A percentile compares a stretch with the other conserved stretches of the same genome.
Evolutionary conservation across 2,329 filamentous ascomycete genomes (phyloP).

Genomic region (Colletotrichum truncatum): DNA sequence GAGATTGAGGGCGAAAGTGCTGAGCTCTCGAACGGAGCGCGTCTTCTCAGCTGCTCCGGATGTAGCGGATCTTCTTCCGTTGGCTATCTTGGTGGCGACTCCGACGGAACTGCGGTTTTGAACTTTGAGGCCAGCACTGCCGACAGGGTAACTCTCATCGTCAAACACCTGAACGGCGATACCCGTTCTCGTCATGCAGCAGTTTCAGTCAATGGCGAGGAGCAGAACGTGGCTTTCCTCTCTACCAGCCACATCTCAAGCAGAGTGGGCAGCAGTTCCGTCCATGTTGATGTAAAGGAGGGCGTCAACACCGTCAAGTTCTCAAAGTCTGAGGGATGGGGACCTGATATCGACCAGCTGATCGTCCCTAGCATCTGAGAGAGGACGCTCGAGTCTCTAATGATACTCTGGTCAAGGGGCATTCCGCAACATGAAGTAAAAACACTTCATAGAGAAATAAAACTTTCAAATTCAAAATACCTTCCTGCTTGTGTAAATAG

Average conservation of each 20-base stretch:
- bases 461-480: too few species aligned
- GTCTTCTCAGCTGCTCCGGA: conserved; percentile 53
- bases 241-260: conserved; percentile 53
- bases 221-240: conserved; percentile 62
- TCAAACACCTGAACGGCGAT: conserved; percentile 67
- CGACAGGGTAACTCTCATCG: conserved; percentile 59
- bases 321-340: conserved; percentile 49
- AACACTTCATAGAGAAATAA: too few species aligned
- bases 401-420: too few species aligned
- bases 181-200: conserved; percentile 58
- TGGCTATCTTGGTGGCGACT: conserved; percentile 63
- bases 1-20: conserved; percentile 61
- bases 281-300: conserved; percentile 57
- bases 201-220: conserved; percentile 64
- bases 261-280: conserved; percentile 49
- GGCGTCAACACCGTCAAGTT: conserved; percentile 61
- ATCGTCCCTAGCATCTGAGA: conserved; percentile 54
- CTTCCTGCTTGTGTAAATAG: too few species aligned
- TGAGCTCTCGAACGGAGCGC: conserved; percentile 54
- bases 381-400: too few species aligned
- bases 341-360: conserved; percentile 62
- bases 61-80: conserved; percentile 60
- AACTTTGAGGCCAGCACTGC: conserved; percentile 52
- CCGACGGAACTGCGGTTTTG: conserved; percentile 58
- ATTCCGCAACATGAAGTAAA: too few species aligned